Conservation (phyloP, 1,284 basidiomycete species). For the Cryptococcus sp. region DNA sequence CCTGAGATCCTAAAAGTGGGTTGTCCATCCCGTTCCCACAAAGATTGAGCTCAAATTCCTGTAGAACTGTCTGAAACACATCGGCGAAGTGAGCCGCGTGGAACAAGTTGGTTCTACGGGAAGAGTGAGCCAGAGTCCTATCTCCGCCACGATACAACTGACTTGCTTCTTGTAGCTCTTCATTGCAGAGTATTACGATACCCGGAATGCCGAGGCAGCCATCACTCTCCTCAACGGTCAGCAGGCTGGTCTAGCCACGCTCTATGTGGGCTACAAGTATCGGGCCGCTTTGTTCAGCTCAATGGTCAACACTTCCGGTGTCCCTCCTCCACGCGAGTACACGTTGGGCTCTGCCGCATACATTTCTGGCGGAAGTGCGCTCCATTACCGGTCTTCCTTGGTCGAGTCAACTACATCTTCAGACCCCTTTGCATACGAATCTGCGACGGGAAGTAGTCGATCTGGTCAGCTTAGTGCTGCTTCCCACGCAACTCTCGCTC, state of each 20-base stretch:
- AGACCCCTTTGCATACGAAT: conserved; percentile 12
- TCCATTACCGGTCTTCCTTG: no score
- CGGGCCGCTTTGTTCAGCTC: background rate
- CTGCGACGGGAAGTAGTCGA: conserved; percentile 1
- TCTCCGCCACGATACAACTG: background rate
- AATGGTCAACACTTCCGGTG: background rate
- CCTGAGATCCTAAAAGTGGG: conserved; percentile 21
- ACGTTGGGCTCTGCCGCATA: conserved; percentile 28
- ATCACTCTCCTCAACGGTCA: conserved; percentile 26
- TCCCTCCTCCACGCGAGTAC: conserved; percentile 2
- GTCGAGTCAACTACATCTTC: conserved; percentile 8
- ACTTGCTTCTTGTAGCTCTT: conserved; percentile 24
- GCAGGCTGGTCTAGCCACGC: conserved; percentile 14
- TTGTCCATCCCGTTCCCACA: background rate
- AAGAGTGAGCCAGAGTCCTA: conserved; percentile 14
- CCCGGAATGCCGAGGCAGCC: conserved; percentile 33
- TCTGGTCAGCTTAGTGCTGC: conserved; percentile 6
- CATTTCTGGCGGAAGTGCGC: conserved; percentile 6
- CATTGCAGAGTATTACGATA: conserved; percentile 44
- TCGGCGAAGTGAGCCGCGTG: conserved; percentile 30
- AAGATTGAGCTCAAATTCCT: conserved; percentile 3
- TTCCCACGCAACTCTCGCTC: conserved; percentile 6
- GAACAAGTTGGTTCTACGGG: conserved; percentile 21
- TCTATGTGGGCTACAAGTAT: conserved; percentile 1
- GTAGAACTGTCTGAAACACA: conserved; percentile 21